These are phyloP conservation scores for Raffaelea arxii DNA, from an alignment of 2,329 filamentous ascomycete species.

Conservation along the genomic window DNA sequence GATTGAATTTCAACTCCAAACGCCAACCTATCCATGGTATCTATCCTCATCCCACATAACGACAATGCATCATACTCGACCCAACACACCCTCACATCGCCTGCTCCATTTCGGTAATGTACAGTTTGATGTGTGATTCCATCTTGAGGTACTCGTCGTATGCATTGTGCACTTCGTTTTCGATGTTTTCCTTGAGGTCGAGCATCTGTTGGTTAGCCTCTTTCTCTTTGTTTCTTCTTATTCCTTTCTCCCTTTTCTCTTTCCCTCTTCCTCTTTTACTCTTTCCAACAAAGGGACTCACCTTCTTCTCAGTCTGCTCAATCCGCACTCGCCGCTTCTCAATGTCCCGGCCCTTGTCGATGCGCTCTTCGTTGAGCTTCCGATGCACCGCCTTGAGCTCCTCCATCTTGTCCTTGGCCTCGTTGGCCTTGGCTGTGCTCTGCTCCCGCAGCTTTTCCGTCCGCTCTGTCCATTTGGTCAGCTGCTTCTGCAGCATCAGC, in stretches of 20 bases:
- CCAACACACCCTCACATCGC: constrained; percentile 38
- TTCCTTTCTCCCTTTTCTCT: too few relatives aligned
- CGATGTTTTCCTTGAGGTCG: constrained; percentile 94
- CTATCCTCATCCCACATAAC: constrained; percentile 7
- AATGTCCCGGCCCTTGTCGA: constrained; percentile 82
- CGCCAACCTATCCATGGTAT: constrained; percentile 21
- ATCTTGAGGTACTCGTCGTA: constrained; percentile 96
- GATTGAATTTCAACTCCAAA: constrained; percentile 7
- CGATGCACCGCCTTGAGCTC: constrained; percentile 72
- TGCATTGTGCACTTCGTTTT: constrained; percentile 82
- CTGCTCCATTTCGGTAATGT: constrained; percentile 99
- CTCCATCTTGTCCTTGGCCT: constrained; percentile 83
- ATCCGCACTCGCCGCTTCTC: constrained; percentile 87
- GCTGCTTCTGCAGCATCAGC: constrained; percentile 69
- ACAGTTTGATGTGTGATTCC: constrained; percentile 92
- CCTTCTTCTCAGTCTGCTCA: constrained; percentile 98
- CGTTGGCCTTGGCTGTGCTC: constrained; percentile 69
- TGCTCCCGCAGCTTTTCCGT: constrained; percentile 76
- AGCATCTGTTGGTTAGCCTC: constrained; percentile 59
- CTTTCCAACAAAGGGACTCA: constrained; percentile 28
- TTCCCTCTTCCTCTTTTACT: too few relatives aligned
- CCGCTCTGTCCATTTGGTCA: constrained; percentile 76
- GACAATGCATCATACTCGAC: constrained; percentile 18
- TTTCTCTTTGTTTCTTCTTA: too few relatives aligned
- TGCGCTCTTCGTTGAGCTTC: constrained; percentile 72